Conservation (phyloP, 768 basidiomycete genomes). For the Boletus subcaerulescens region DNA sequence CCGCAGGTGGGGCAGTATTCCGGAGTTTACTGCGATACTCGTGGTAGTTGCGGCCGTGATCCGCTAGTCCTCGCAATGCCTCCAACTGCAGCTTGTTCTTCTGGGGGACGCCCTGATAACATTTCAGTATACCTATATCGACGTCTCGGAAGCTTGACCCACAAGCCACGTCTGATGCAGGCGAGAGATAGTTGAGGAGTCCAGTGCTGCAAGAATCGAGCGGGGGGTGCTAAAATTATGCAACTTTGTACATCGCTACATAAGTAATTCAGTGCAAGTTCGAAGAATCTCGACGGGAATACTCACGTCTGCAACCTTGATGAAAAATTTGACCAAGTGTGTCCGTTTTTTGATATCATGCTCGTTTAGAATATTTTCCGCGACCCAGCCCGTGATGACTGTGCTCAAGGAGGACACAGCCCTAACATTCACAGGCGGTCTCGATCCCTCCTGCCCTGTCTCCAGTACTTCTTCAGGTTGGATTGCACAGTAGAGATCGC, state of each 20-base stretch:
- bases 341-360: slow-evolving; percentile 84
- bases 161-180: slow-evolving; percentile 93
- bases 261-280: slow-evolving; percentile 7
- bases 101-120: slow-evolving; percentile 69
- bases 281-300: slow-evolving; percentile 2
- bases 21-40: slow-evolving; percentile 88
- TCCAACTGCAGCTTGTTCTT: slow-evolving; percentile 84
- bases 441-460: slow-evolving; percentile 68
- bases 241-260: slow-evolving; percentile 76
- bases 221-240: slow-evolving; percentile 92
- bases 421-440: slow-evolving; percentile 67
- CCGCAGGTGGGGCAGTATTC: slow-evolving; percentile 85
- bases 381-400: slow-evolving; percentile 92
- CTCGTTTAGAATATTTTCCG: slow-evolving; percentile 91
- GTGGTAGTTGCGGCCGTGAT: slow-evolving; percentile 86
- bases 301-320: slow-evolving; percentile 89
- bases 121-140: slow-evolving; percentile 4
- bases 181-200: slow-evolving; percentile 91
- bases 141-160: slow-evolving; percentile 30
- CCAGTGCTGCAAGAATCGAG: slow-evolving; percentile 90
- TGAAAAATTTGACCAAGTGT: slow-evolving; percentile 80
- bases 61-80: slow-evolving; percentile 76
- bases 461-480: slow-evolving; percentile 87
- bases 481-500: slow-evolving; percentile 80
- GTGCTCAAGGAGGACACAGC: slow-evolving; percentile 88